Percentiles rank a stretch among this genome's conserved stretches.
Evolutionary conservation across 2,329 filamentous ascomycete species (phyloP).

Genomic region (Talaromyces rugulosus): DNA sequence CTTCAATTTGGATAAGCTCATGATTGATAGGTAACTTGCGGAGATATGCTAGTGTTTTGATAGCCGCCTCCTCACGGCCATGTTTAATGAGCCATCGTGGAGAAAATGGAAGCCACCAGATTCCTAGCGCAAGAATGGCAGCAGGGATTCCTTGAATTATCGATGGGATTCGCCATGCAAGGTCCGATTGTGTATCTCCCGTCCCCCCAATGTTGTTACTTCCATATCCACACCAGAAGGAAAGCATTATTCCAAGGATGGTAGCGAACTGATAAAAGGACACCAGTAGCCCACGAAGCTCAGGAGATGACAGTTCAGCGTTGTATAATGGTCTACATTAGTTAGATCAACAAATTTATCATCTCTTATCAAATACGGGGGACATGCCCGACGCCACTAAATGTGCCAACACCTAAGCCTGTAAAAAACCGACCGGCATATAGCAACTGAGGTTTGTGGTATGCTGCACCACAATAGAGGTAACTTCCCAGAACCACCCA

Average conservation of each 20-base stretch:
- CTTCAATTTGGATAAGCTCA: slow-evolving; percentile 41
- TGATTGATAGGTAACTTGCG: slow-evolving; percentile 24
- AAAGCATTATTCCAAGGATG: slow-evolving; percentile 32
- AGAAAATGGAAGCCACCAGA: slow-evolving; percentile 50
- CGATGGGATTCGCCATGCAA: slow-evolving; percentile 45
- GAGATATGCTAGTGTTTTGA: neutral
- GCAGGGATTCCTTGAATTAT: slow-evolving; percentile 42
- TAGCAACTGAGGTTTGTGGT: slow-evolving; percentile 17
- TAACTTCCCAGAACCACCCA: slow-evolving; percentile 45
- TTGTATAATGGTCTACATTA: slow-evolving; percentile 47
- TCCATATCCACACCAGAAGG: slow-evolving; percentile 37
- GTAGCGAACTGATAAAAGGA: slow-evolving; percentile 32
- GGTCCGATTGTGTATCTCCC: slow-evolving; percentile 28
- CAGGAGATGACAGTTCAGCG: slow-evolving; percentile 41
- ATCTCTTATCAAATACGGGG: neutral
- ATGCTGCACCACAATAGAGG: slow-evolving; percentile 23
- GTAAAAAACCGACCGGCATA: slow-evolving; percentile 26
- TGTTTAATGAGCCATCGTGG: slow-evolving; percentile 50
- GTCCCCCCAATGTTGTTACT: slow-evolving; percentile 37
- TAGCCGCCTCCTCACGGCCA: slow-evolving; percentile 42
- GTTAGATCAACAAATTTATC: slow-evolving; percentile 18
- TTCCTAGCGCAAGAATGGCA: slow-evolving; percentile 29
- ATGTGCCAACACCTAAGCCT: slow-evolving; percentile 24
- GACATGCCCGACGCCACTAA: slow-evolving; percentile 7
- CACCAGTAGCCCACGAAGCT: slow-evolving; percentile 29